A percentile compares a stretch with the other conserved stretches of the same genome.
These are phyloP conservation scores for Vickermania spadyakhi DNA, from an alignment of 208 protist species.

Conservation along the genomic window DNA sequence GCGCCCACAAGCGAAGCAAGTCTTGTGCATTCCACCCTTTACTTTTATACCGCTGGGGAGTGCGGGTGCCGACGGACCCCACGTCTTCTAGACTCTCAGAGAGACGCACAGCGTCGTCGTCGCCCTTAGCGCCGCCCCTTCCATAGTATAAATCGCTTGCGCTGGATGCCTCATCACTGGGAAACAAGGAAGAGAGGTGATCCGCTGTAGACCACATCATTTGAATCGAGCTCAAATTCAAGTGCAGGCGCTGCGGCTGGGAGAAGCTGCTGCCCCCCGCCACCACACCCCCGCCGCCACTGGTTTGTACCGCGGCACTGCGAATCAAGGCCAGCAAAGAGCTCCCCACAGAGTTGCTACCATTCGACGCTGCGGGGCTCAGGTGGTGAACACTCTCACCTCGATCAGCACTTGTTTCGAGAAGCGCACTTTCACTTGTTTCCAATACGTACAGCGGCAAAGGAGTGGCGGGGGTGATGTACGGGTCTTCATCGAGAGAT, in stretches of 20 bases:
- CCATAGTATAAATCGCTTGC: neutral
- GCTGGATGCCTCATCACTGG: neutral
- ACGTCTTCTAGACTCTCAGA: no score
- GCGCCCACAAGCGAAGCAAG: constrained; percentile 21
- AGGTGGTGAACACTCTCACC: no score
- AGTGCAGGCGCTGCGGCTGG: constrained; percentile 37
- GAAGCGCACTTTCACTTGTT: no score
- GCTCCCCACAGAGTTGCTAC: no score
- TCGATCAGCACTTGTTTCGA: no score
- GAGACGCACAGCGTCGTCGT: no score
- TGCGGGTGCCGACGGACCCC: constrained; percentile 21
- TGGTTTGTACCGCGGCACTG: no score
- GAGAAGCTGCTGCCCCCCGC: neutral
- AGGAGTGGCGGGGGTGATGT: neutral
- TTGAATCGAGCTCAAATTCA: constrained; percentile 81
- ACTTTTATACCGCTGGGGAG: no score
- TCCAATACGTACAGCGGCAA: neutral
- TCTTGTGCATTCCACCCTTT: no score
- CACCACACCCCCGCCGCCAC: neutral
- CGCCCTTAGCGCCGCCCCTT: no score
- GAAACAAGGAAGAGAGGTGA: constrained; percentile 29
- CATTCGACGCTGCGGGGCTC: neutral
- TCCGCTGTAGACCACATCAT: constrained; percentile 80
- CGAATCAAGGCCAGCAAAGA: no score
- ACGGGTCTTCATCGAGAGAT: neutral